Conservation (phyloP, 345 rosid genomes). For the Heritiera littoralis region DNA sequence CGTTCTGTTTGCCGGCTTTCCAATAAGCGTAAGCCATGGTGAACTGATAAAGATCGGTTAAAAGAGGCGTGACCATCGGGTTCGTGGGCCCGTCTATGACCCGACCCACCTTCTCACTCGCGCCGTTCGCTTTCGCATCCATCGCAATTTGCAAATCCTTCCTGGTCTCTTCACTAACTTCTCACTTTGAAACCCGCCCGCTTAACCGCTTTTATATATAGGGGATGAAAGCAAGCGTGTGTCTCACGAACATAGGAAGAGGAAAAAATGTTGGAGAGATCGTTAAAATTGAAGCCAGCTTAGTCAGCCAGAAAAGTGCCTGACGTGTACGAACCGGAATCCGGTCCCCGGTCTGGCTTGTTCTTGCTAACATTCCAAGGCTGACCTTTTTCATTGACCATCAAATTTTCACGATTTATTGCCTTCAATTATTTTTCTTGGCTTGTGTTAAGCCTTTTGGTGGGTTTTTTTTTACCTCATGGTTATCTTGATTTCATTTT, state of each 20-base stretch:
- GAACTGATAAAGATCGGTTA: slow-evolving; percentile 96
- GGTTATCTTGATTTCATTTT: no score
- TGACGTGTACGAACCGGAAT: slow-evolving; percentile 1
- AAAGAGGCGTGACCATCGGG: slow-evolving; percentile 92
- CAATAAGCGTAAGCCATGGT: slow-evolving; percentile 98
- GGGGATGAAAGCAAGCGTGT: neutral
- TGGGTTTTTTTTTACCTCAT: no score
- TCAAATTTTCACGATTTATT: neutral
- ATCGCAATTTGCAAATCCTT: slow-evolving; percentile 12
- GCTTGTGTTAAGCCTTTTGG: neutral
- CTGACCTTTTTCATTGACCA: neutral
- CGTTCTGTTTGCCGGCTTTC: slow-evolving; percentile 89
- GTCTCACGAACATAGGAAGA: neutral
- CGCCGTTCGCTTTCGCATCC: slow-evolving; percentile 38
- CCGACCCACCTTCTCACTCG: slow-evolving; percentile 38
- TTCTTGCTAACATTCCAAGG: no score
- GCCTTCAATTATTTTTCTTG: neutral
- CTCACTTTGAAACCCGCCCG: neutral
- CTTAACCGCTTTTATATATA: neutral
- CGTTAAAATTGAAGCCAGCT: slow-evolving; percentile 1
- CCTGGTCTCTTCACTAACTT: neutral
- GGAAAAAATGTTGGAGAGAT: neutral
- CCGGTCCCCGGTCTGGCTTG: neutral
- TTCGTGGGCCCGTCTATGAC: slow-evolving; percentile 67
- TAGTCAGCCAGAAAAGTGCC: neutral